Evolutionary conservation across 208 protist genomes (phyloP).

Genomic region (Jaenimonas drosophilae): DNA sequence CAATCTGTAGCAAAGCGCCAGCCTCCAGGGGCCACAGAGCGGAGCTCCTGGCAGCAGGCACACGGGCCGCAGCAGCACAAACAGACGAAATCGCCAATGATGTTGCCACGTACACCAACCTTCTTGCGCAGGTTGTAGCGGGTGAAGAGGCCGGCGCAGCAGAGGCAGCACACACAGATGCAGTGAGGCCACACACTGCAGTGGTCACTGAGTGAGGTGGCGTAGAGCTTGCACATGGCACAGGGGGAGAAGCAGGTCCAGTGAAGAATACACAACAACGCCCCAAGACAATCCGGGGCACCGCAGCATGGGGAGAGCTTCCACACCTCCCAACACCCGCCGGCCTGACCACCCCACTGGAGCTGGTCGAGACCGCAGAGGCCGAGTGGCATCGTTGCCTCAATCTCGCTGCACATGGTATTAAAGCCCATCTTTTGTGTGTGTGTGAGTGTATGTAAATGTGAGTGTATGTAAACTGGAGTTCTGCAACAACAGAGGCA

Average conservation of each 20-base stretch:
- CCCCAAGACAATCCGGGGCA: constrained; percentile 25
- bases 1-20: constrained; percentile 59
- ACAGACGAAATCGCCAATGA: constrained; percentile 70
- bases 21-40: constrained; percentile 28
- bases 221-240: constrained; percentile 54
- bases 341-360: constrained; percentile 43
- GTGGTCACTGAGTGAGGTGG: constrained; percentile 47
- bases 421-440: no score
- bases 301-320: constrained; percentile 56
- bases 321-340: constrained; percentile 69
- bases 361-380: constrained; percentile 55
- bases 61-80: constrained; percentile 53
- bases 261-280: constrained; percentile 35
- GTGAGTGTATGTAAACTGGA: not conserved
- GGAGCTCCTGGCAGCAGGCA: constrained; percentile 68
- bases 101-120: constrained; percentile 54
- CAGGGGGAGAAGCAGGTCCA: constrained; percentile 38
- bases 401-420: constrained; percentile 26
- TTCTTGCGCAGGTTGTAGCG: constrained; percentile 81
- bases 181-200: constrained; percentile 64
- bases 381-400: constrained; percentile 26
- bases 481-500: no score
- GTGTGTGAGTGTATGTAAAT: not conserved
- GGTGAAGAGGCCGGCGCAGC: constrained; percentile 59
- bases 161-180: constrained; percentile 49